phyloP scores from a whole-genome alignment of 2,329 filamentous ascomycete genomes.

The Xylariaceae sp. region DNA sequence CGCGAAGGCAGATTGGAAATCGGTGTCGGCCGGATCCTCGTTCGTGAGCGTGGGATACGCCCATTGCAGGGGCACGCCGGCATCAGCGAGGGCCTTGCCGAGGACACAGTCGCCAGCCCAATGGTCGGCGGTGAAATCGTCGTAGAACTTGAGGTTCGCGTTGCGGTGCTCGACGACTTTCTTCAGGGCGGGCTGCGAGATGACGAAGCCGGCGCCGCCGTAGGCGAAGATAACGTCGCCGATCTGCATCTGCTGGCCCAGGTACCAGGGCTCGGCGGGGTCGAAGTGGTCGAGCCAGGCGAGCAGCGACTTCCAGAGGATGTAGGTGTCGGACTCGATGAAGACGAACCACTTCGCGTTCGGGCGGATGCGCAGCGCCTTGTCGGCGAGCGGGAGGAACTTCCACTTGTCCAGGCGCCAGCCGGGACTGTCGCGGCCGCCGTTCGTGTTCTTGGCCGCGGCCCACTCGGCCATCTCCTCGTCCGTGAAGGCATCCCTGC shows the following conservation, averaged over 20 bases:
- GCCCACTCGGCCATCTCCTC: slow-evolving; percentile 29
- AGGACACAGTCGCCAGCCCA: slow-evolving; percentile 48
- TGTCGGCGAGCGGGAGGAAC: slow-evolving; percentile 50
- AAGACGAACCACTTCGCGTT: slow-evolving; percentile 55
- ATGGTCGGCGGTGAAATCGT: slow-evolving; percentile 41
- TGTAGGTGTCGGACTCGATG: slow-evolving; percentile 54
- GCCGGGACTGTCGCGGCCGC: slow-evolving; percentile 40
- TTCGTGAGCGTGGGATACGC: slow-evolving; percentile 43
- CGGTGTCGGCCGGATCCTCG: slow-evolving; percentile 37
- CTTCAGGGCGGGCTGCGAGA: slow-evolving; percentile 46
- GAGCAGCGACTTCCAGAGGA: slow-evolving; percentile 48
- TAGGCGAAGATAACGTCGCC: slow-evolving; percentile 46
- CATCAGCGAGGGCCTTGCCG: slow-evolving; percentile 41
- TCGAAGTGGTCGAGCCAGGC: slow-evolving; percentile 49
- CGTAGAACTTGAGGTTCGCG: slow-evolving; percentile 37
- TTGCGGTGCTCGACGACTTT: slow-evolving; percentile 39
- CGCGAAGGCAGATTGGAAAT: slow-evolving; percentile 39
- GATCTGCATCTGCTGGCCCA: slow-evolving; percentile 50
- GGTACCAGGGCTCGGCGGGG: slow-evolving; percentile 42
- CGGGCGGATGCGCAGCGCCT: slow-evolving; percentile 37
- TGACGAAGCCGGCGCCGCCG: slow-evolving; percentile 47
- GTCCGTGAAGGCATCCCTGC: slow-evolving; percentile 39
- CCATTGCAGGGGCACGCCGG: slow-evolving; percentile 40
- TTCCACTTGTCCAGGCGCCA: slow-evolving; percentile 55
- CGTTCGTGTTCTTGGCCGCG: slow-evolving; percentile 27